Conservation (phyloP, 2,329 filamentous ascomycete species). For the Calonectria pauciramosa region DNA sequence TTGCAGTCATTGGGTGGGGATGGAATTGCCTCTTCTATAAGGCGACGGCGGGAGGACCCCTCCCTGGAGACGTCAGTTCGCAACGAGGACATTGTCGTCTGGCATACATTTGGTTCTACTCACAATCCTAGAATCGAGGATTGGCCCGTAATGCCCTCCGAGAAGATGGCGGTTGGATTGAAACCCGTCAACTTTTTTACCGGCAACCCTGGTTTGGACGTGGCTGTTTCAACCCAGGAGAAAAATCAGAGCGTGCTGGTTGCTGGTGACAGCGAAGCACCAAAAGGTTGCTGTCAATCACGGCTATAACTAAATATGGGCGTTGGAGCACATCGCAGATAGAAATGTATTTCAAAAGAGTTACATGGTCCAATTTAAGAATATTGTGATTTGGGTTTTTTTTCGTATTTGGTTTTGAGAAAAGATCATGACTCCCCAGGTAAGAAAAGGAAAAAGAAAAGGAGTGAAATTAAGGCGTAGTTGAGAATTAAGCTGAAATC, state of each 20-base stretch:
- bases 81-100: constrained; percentile 68
- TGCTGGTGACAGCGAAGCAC: neutral
- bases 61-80: constrained; percentile 53
- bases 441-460: too few species aligned
- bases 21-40: constrained; percentile 50
- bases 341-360: neutral
- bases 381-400: neutral
- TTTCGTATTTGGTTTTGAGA: too few species aligned
- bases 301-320: neutral
- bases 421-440: too few species aligned
- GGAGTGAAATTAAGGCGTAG: too few species aligned
- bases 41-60: constrained; percentile 27
- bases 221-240: constrained; percentile 56
- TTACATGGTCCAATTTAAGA: neutral
- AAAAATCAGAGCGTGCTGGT: constrained; percentile 50
- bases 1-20: constrained; percentile 62
- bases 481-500: too few species aligned
- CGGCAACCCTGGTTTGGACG: constrained; percentile 64
- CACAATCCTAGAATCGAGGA: constrained; percentile 76
- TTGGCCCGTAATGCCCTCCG: constrained; percentile 78
- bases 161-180: constrained; percentile 64
- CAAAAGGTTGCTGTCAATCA: neutral
- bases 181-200: constrained; percentile 69
- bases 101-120: constrained; percentile 72
- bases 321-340: neutral